These are phyloP conservation scores for Malus hybrid DNA, from an alignment of 331 rosid genomes.

Conservation along the genomic window DNA sequence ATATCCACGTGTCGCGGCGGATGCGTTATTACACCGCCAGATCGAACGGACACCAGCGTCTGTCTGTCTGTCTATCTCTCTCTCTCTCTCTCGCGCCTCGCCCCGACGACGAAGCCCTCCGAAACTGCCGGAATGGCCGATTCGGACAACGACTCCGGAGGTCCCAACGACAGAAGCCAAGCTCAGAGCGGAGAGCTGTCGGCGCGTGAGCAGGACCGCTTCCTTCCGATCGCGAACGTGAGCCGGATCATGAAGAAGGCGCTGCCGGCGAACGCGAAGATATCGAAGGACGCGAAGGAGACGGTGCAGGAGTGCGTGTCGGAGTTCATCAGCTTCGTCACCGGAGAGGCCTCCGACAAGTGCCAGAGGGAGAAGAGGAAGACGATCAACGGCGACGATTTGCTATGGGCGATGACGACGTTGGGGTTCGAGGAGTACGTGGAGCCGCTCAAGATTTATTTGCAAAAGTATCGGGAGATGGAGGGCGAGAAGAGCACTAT, in stretches of 20 bases:
- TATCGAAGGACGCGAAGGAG: constrained; percentile 63
- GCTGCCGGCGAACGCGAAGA: constrained; percentile 62
- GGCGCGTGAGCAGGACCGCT: constrained; percentile 52
- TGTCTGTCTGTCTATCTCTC: neutral
- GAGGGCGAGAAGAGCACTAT: constrained; percentile 48
- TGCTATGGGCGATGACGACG: constrained; percentile 67
- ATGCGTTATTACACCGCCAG: constrained; percentile 31
- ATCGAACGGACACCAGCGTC: constrained; percentile 45
- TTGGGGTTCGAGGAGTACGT: constrained; percentile 61
- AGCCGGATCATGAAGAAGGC: constrained; percentile 75
- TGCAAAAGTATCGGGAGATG: constrained; percentile 59
- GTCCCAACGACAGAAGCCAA: constrained; percentile 13
- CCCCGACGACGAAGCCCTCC: neutral
- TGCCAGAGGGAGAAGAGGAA: constrained; percentile 68
- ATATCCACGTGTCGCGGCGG: constrained; percentile 27
- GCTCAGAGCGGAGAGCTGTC: constrained; percentile 31
- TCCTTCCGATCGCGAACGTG: constrained; percentile 65
- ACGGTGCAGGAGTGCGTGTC: constrained; percentile 64
- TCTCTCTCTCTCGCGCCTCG: neutral
- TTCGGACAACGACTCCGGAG: constrained; percentile 77
- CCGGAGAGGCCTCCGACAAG: constrained; percentile 65
- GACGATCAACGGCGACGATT: constrained; percentile 67
- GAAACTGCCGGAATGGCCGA: constrained; percentile 43
- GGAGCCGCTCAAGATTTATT: constrained; percentile 55
- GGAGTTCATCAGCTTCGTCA: constrained; percentile 64